phyloP scores from a whole-genome alignment of 768 basidiomycete genomes.

The Nevesoporus exiguus region DNA sequence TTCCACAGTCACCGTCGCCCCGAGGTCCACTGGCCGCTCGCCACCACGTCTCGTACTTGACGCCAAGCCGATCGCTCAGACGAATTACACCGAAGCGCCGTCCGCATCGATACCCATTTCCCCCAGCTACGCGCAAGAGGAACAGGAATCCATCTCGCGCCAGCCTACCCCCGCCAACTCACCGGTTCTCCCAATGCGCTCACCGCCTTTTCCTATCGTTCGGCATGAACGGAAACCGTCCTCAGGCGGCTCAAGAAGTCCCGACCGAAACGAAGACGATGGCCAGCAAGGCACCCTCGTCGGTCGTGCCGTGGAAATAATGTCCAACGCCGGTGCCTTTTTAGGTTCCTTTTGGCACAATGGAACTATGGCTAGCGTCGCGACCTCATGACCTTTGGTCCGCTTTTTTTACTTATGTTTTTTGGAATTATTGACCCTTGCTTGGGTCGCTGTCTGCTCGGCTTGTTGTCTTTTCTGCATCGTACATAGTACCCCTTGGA shows the following conservation, averaged over 20 bases:
- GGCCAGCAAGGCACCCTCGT: slow-evolving; percentile 44
- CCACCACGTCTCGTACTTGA: slow-evolving; percentile 30
- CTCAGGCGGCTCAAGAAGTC: slow-evolving; percentile 22
- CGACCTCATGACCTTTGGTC: slow-evolving; percentile 18
- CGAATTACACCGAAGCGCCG: slow-evolving; percentile 22
- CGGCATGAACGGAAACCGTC: slow-evolving; percentile 20
- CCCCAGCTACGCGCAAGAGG: slow-evolving; percentile 26
- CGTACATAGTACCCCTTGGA: slow-evolving; percentile 30
- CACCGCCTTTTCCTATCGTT: slow-evolving; percentile 15
- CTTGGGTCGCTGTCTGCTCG: slow-evolving; percentile 10
- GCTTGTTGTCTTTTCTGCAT: slow-evolving; percentile 6
- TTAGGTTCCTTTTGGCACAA: slow-evolving; percentile 59
- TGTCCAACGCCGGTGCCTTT: slow-evolving; percentile 75
- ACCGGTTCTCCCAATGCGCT: slow-evolving; percentile 39
- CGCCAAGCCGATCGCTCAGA: slow-evolving; percentile 27
- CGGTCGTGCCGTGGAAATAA: slow-evolving; percentile 71
- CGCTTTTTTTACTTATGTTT: slow-evolving; percentile 26
- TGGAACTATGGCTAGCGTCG: slow-evolving; percentile 18
- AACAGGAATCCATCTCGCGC: slow-evolving; percentile 36
- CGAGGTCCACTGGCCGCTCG: slow-evolving; percentile 13
- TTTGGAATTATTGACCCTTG: slow-evolving; percentile 30
- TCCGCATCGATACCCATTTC: slow-evolving; percentile 22
- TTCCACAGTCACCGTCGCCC: slow-evolving; percentile 16
- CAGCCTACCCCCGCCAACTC: slow-evolving; percentile 65
- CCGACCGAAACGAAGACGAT: slow-evolving; percentile 24